Evolutionary conservation across 2,329 filamentous ascomycete genomes (phyloP).

Genomic region (Chrysoporthe deuterocubensis): DNA sequence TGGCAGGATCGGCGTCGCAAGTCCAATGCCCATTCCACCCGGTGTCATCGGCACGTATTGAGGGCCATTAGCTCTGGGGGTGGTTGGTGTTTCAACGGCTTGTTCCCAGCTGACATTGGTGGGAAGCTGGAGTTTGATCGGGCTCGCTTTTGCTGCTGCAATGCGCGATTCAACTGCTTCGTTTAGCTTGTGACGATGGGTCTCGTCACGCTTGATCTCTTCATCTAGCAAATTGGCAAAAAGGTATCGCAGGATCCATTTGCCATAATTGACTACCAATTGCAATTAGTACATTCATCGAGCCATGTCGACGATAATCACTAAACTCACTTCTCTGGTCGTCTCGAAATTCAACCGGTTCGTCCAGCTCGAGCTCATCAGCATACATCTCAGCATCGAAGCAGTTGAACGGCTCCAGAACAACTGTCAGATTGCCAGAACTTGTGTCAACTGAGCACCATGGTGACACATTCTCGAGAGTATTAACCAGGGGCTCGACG

Average conservation of each 20-base stretch:
- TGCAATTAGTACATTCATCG: conserved; percentile 27
- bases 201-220: conserved; percentile 81
- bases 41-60: conserved; percentile 69
- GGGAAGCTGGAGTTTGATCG: conserved; percentile 62
- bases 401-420: conserved; percentile 91
- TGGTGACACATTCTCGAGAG: conserved; percentile 84
- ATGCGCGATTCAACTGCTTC: conserved; percentile 63
- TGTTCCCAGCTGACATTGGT: conserved; percentile 40
- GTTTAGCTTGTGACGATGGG: conserved; percentile 71
- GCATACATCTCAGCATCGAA: conserved; percentile 98
- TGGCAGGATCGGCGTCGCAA: conserved; percentile 71
- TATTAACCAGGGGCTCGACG: conserved; percentile 85
- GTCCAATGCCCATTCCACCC: conserved; percentile 71
- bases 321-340: conserved; percentile 81
- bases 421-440: conserved; percentile 87
- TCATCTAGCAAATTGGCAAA: conserved; percentile 90
- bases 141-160: conserved; percentile 57
- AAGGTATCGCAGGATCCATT: conserved; percentile 92
- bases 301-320: not conserved
- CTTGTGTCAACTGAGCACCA: conserved; percentile 97
- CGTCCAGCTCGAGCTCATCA: conserved; percentile 78
- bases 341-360: conserved; percentile 81
- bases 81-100: conserved; percentile 50
- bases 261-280: conserved; percentile 82
- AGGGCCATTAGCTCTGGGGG: conserved; percentile 68